A percentile compares a stretch with the other conserved stretches of the same genome.
Evolutionary conservation across 371 early-diverging fungal species (phyloP).

Genomic region (Mortierella sp.): DNA sequence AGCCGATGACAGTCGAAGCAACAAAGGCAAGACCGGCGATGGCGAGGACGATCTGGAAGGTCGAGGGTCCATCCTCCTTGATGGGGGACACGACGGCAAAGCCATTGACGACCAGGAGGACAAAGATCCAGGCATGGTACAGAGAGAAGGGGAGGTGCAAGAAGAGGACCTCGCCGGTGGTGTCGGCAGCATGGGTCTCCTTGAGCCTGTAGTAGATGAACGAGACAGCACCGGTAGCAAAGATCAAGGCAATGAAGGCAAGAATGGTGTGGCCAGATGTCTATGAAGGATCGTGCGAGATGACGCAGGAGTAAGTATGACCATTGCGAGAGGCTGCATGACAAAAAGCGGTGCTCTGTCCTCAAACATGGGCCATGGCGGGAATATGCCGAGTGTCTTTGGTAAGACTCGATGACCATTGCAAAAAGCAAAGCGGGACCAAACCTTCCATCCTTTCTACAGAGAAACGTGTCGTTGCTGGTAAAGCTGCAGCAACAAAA

Average conservation of each 20-base stretch:
- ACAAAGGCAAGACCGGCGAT: constrained; percentile 67
- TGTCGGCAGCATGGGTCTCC: constrained; percentile 56
- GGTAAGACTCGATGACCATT: neutral
- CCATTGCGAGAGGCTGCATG: constrained; percentile 1
- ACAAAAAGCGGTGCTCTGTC: no score
- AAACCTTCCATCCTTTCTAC: no score
- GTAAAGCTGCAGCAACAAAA: no score
- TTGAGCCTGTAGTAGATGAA: constrained; percentile 62
- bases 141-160: constrained; percentile 80
- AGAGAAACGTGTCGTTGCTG: no score
- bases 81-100: constrained; percentile 68
- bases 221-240: constrained; percentile 56
- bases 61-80: constrained; percentile 59
- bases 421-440: no score
- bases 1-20: constrained; percentile 68
- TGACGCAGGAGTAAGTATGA: neutral
- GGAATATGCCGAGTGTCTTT: constrained; percentile 1
- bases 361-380: neutral
- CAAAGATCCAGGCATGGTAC: constrained; percentile 78
- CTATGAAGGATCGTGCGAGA: constrained; percentile 16
- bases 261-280: constrained; percentile 54
- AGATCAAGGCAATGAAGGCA: constrained; percentile 53
- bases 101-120: constrained; percentile 67
- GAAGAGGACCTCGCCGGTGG: constrained; percentile 64
- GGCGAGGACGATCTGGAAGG: constrained; percentile 64